Base-by-base conservation (phyloP, 2,329 filamentous ascomycete genomes). In the Emericellopsis cladophorae region DNA sequence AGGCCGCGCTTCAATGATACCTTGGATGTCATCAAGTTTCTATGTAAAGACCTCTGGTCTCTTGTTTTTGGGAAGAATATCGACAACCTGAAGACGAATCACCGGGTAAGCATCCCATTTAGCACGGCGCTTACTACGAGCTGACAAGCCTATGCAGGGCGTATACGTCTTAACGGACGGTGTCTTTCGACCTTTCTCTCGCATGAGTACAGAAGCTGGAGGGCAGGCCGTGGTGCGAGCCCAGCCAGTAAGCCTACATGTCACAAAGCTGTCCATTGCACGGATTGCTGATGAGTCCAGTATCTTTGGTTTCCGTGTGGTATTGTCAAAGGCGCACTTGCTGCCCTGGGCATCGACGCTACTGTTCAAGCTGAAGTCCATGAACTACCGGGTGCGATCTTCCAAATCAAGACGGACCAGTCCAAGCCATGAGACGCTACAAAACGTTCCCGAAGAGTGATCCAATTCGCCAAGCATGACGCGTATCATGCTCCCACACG, bases 51-150 rank as follows among this genome's bases (percentile, higher is more conserved):
- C 60, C 72, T 98, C 36, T 98, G 92, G 92, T 88, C 79, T 29
- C 71, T 96, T 16, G 76, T 95, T 14, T 98, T 95, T 62, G 76
- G 85, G 57, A 98, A 98, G 64, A 93, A 96, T 60, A 86, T 98
- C 55, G 92, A 98, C 62, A 98, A 98, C 58, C 72, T 98, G 37
- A 98, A 98, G 65, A 98, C 92, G 8, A 98, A 98, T 57, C 92
- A 98, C 59, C 72, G 92, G 52, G 83, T 87, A 66, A 15, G 70
- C 51, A 21, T 16, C 26, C 11, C 7, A 29, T 39, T 7, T n/a
- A 7, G 9, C 5, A 36, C 21, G 10, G 24, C 5, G 32, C 14
- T 11, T 31, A 10, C 12, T 18, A 41, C 24, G 31, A n/a, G 34
- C 14, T 39, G 9, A 23, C 26, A 16, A 21, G 32, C n/a, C 14